phyloP scores from a whole-genome alignment of 2,329 filamentous ascomycete species.

The Fusarium sp. region DNA sequence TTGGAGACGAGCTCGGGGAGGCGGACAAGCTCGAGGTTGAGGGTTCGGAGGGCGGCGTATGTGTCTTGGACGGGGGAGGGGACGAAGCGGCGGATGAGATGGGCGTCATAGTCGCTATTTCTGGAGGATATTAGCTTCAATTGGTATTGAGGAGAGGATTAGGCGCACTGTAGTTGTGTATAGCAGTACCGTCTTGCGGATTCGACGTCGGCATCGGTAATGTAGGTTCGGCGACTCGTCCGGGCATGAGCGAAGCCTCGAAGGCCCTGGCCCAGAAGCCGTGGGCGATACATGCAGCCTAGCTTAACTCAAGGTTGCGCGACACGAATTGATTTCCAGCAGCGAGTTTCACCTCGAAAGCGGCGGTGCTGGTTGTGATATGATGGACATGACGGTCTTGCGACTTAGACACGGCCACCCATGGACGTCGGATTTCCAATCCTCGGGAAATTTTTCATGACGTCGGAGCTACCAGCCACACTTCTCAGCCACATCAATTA shows the following conservation, averaged over 20 bases:
- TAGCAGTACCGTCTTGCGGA: conserved; percentile 67
- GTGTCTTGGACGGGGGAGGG: conserved; percentile 80
- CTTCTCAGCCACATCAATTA: conserved; percentile 26
- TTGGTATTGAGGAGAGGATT: fast-evolving
- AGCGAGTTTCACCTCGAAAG: conserved; percentile 4
- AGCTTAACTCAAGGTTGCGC: background rate
- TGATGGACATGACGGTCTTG: conserved; percentile 23
- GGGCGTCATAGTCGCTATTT: conserved; percentile 89
- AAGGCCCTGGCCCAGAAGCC: conserved; percentile 53
- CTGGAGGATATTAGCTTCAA: conserved; percentile 58
- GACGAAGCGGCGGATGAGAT: conserved; percentile 87
- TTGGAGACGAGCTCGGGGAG: conserved; percentile 92
- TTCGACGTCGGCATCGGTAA: conserved; percentile 64
- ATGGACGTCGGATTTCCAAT: conserved; percentile 43
- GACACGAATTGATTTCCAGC: background rate
- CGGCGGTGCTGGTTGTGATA: conserved; percentile 15
- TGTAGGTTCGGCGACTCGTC: conserved; percentile 55
- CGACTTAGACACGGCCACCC: conserved; percentile 39
- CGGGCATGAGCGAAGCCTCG: conserved; percentile 49
- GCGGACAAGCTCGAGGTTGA: conserved; percentile 92
- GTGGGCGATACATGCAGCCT: conserved; percentile 55
- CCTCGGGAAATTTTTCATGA: conserved; percentile 45
- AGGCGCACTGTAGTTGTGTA: conserved; percentile 62
- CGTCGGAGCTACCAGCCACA: conserved; percentile 39
- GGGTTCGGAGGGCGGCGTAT: conserved; percentile 89